Percentiles rank a stretch among this genome's conserved stretches.
Conservation (phyloP, 495 filamentous ascomycete genomes). For the Monascus purpureus region DNA sequence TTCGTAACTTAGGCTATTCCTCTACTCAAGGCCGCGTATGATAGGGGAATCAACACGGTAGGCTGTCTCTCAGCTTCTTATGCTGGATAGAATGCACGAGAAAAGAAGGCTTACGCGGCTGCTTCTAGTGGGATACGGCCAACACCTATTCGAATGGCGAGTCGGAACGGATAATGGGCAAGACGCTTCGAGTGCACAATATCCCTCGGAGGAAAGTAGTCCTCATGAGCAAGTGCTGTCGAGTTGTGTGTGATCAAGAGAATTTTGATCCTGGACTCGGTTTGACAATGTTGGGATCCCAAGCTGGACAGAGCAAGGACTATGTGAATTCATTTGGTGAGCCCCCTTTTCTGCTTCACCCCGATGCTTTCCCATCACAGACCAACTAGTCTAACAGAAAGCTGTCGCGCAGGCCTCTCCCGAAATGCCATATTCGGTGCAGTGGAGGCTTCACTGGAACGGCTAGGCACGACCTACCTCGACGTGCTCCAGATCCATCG, state of each 20-base stretch:
- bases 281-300: slow-evolving; percentile 16
- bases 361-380: neutral
- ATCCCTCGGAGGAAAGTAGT: slow-evolving; percentile 30
- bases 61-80: no score
- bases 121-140: slow-evolving; percentile 28
- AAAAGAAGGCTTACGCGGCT: no score
- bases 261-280: slow-evolving; percentile 5
- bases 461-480: slow-evolving; percentile 49
- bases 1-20: slow-evolving; percentile 4
- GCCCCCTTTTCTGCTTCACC: neutral
- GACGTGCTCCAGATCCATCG: slow-evolving; percentile 60
- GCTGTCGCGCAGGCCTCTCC: slow-evolving; percentile 37
- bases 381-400: neutral
- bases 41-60: slow-evolving; percentile 30
- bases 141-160: slow-evolving; percentile 32
- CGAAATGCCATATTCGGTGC: slow-evolving; percentile 50
- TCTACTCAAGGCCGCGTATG: slow-evolving; percentile 33
- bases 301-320: slow-evolving; percentile 22
- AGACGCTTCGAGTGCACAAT: slow-evolving; percentile 29
- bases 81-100: no score
- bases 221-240: slow-evolving; percentile 31
- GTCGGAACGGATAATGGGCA: slow-evolving; percentile 29
- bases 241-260: neutral
- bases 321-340: slow-evolving; percentile 27
- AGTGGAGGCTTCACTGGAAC: slow-evolving; percentile 45